These are phyloP conservation scores for Fusarium domesticum DNA, from an alignment of 2,329 filamentous ascomycete genomes.

Conservation along the genomic window DNA sequence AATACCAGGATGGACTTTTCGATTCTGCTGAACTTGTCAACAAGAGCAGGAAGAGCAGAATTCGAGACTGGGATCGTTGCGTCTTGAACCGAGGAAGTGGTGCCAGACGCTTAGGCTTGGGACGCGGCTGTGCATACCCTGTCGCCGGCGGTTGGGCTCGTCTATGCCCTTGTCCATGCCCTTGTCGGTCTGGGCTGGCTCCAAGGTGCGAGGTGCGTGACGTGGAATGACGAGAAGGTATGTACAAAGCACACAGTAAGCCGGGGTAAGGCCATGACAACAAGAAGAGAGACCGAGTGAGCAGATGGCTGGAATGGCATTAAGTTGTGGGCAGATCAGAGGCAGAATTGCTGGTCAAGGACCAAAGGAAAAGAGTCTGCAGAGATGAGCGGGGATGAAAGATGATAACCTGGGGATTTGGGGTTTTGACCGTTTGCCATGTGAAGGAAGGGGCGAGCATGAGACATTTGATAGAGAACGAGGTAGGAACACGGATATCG, in stretches of 20 bases:
- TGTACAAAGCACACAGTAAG: constrained; percentile 2
- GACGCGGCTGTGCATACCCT: constrained; percentile 22
- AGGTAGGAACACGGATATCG: too few relatives aligned
- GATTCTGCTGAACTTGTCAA: too few relatives aligned
- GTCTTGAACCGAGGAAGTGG: constrained; percentile 19
- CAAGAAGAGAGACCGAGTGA: neutral
- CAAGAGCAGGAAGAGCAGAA: constrained; percentile 4
- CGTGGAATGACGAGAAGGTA: constrained; percentile 12
- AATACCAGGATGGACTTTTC: too few relatives aligned
- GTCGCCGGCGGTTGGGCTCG: constrained; percentile 14
- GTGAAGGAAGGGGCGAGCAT: constrained; percentile 14
- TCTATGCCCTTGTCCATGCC: constrained; percentile 8
- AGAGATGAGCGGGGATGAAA: constrained; percentile 7
- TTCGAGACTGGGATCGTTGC: constrained; percentile 10
- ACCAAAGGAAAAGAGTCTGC: constrained; percentile 2
- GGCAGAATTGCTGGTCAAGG: too few relatives aligned
- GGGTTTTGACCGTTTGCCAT: constrained; percentile 10
- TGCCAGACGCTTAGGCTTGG: constrained; percentile 17
- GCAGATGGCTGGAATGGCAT: constrained; percentile 1
- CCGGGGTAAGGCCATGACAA: constrained; percentile 1
- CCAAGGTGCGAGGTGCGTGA: constrained; percentile 1
- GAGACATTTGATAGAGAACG: too few relatives aligned
- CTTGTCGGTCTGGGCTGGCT: constrained; percentile 8
- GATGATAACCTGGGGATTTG: constrained; percentile 12
- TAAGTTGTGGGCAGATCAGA: constrained; percentile 3